Percentiles rank a stretch among this genome's conserved stretches.
Conservation (phyloP, 2,329 filamentous ascomycete species). For the Mycocentrospora acerina region DNA sequence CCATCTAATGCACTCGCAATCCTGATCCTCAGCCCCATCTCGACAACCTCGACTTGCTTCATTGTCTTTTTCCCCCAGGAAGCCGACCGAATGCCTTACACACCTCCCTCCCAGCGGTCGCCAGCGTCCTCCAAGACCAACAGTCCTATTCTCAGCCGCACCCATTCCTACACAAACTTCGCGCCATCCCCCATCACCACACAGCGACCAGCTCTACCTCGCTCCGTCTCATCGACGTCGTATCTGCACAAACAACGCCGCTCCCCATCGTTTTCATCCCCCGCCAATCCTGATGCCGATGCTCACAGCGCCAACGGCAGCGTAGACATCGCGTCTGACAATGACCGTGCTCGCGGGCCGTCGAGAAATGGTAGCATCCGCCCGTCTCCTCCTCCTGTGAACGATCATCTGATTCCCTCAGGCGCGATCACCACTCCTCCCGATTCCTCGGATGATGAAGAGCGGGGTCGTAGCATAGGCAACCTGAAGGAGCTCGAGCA, state of each 20-base stretch:
- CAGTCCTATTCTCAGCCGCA: constrained; percentile 53
- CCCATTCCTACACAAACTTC: constrained; percentile 53
- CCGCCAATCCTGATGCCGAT: constrained; percentile 34
- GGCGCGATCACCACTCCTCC: constrained; percentile 89
- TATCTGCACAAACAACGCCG: constrained; percentile 64
- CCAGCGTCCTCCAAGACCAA: constrained; percentile 58
- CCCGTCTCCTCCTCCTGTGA: constrained; percentile 81
- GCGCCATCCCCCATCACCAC: constrained; percentile 36
- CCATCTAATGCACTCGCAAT: constrained; percentile 47
- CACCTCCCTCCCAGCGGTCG: constrained; percentile 70
- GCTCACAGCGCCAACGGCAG: constrained; percentile 25
- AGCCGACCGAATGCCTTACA: constrained; percentile 76
- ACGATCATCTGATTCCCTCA: constrained; percentile 73
- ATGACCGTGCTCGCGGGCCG: constrained; percentile 28
- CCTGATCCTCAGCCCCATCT: constrained; percentile 34
- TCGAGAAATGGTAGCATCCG: constrained; percentile 63
- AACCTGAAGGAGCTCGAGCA: constrained; percentile 70
- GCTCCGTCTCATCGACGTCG: constrained; percentile 59
- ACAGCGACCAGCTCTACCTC: constrained; percentile 53
- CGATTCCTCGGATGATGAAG: constrained; percentile 89
- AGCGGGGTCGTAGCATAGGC: constrained; percentile 53
- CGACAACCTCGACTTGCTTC: constrained; percentile 35
- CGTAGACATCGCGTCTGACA: constrained; percentile 23
- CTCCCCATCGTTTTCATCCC: constrained; percentile 51
- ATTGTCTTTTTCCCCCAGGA: constrained; percentile 23